Evolutionary conservation across 495 filamentous ascomycete species (phyloP), one percentile per base, ranked within the genome.

Genomic region (Daldinia grandis): DNA sequence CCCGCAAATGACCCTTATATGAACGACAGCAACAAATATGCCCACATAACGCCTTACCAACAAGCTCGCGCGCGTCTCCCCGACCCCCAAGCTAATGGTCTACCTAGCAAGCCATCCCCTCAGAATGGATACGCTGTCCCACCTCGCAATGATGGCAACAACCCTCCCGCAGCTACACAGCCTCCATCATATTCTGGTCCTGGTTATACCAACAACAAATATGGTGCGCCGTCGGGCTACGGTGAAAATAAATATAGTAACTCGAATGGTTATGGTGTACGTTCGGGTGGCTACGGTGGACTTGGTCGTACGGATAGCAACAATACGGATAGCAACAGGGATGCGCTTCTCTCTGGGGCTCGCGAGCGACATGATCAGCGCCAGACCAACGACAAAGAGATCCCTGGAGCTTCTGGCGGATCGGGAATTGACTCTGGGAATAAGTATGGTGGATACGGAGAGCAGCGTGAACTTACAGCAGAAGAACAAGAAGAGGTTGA

Each of bases 241-340:
- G 91, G 90, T 12, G 78, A 78, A 21, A 87, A 88, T 74, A 82
- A 87, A 75, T 93, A 89, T 65, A 86, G 87, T 50, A 80, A 74
- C 71, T 70, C 68, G 14, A 67, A 51, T 10, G 25, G 42, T 42
- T 66, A 65, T 44, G 40, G 58, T 68, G 50, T 50, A 38, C 86
- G 90, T 37, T 79, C 85, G 57, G 90, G 91, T 65, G 92, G 92
- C 53, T 95, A 95, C 72, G 92, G 92, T 50, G 90, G 90, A 27
- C 72, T 93, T 49, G 90, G 89, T 62, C 80, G 76, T 53, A 66
- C 68, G 21, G 84, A 87, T 54, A 88, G 86, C 71, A 85, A 85
- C 54, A 84, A 87, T 61, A 83, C 86, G 30, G 87, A 89, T 70
- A 81, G 81, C 54, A 87, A 86, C 64, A 82, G 88, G 64, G 87